These are phyloP conservation scores for Colletotrichum shisoi DNA, from an alignment of 2,329 filamentous ascomycete genomes.

Conservation along the genomic window DNA sequence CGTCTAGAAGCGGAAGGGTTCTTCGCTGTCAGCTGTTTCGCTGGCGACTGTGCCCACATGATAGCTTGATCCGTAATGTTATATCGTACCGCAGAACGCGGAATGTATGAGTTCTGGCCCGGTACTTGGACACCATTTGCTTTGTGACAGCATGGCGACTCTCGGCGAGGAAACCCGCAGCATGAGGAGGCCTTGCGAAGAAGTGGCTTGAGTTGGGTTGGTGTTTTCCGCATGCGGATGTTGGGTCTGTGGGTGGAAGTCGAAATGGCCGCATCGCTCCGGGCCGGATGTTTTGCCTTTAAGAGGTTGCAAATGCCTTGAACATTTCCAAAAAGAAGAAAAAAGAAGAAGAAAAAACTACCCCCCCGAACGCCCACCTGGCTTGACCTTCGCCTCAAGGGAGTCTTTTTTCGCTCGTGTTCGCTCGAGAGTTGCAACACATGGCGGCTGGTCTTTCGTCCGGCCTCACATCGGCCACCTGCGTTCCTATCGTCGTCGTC, in stretches of 20 bases:
- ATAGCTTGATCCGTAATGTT: slow-evolving; percentile 12
- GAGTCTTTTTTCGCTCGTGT: not conserved
- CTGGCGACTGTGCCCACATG: not conserved
- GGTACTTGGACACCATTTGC: not conserved
- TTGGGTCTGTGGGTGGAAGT: not conserved
- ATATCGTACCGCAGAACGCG: not conserved
- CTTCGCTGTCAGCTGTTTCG: slow-evolving; percentile 5
- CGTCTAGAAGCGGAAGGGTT: slow-evolving; percentile 1
- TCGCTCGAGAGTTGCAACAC: not conserved
- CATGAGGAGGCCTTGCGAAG: not conserved
- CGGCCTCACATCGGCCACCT: too few species aligned
- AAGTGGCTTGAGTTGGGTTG: not conserved
- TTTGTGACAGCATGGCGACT: not conserved
- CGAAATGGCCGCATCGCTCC: too few species aligned
- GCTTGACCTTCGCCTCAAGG: not conserved
- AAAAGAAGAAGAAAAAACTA: too few species aligned
- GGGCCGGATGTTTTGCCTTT: not conserved
- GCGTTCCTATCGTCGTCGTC: not conserved
- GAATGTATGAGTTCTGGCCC: not conserved
- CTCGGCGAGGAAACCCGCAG: too few species aligned
- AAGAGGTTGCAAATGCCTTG: slow-evolving; percentile 5
- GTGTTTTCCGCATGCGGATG: slow-evolving; percentile 19
- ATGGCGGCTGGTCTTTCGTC: not conserved
- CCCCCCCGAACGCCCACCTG: too few species aligned
- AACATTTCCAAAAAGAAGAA: not conserved